Conservation (phyloP, 164 flowering plant species). For the Pachysandra terminalis region DNA sequence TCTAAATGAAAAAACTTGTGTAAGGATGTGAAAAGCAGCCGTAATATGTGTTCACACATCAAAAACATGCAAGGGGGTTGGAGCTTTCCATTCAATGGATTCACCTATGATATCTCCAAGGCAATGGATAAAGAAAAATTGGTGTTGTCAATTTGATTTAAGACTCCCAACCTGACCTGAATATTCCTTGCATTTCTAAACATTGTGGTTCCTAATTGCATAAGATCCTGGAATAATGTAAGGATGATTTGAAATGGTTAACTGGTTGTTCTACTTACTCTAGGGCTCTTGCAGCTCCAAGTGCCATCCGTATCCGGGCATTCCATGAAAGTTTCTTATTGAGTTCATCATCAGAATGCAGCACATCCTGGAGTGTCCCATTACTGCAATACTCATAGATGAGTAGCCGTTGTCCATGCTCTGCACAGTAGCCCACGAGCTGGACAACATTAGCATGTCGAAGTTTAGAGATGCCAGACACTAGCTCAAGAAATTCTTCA, state of each 20-base stretch:
- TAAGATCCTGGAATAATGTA: constrained; percentile 1
- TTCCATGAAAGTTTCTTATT: constrained; percentile 74
- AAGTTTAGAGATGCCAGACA: constrained; percentile 60
- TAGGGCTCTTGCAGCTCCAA: constrained; percentile 91
- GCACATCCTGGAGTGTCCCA: constrained; percentile 78
- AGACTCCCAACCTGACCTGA: neutral
- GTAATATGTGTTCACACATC: no score
- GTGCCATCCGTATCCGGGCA: constrained; percentile 74
- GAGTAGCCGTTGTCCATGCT: constrained; percentile 79
- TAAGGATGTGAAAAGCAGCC: neutral
- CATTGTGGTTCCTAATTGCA: neutral
- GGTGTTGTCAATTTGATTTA: neutral
- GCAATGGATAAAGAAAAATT: neutral
- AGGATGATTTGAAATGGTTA: neutral
- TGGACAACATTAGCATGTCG: constrained; percentile 86
- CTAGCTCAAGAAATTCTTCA: constrained; percentile 75
- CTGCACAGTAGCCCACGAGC: constrained; percentile 88
- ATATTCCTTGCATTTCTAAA: neutral
- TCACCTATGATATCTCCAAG: neutral
- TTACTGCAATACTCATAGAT: constrained; percentile 78
- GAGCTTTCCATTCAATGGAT: neutral
- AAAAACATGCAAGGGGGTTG: neutral
- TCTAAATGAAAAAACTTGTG: neutral
- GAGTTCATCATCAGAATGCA: constrained; percentile 71
- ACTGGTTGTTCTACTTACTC: constrained; percentile 52